phyloP scores from a whole-genome alignment of 768 basidiomycete species.

The Lactarius quietus region DNA sequence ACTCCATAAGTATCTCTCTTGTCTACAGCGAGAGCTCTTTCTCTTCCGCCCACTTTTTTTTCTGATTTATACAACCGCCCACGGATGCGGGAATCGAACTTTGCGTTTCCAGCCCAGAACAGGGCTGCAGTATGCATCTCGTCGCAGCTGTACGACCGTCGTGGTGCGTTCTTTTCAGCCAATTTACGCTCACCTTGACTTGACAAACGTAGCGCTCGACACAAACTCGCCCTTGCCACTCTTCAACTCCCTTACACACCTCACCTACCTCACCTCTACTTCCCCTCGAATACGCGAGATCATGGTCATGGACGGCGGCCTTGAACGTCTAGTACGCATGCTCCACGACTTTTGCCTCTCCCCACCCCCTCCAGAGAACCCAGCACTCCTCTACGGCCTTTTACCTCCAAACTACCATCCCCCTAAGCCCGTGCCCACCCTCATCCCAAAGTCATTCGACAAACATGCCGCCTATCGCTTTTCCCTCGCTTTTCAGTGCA shows the following conservation, averaged over 20 bases:
- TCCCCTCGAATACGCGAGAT: slow-evolving; percentile 98
- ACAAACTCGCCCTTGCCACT: slow-evolving; percentile 61
- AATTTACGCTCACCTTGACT: not conserved
- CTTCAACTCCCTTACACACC: slow-evolving; percentile 93
- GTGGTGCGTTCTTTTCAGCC: slow-evolving; percentile 57
- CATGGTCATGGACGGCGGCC: slow-evolving; percentile 95
- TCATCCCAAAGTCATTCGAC: slow-evolving; percentile 69
- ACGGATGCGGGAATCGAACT: slow-evolving; percentile 90
- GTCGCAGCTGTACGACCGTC: slow-evolving; percentile 88
- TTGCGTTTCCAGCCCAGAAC: slow-evolving; percentile 91
- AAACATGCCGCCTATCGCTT: slow-evolving; percentile 87
- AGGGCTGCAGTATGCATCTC: slow-evolving; percentile 94
- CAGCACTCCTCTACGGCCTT: slow-evolving; percentile 73
- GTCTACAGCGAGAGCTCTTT: not conserved
- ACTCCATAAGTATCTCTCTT: not conserved
- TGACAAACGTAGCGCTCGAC: slow-evolving; percentile 41
- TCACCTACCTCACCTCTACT: slow-evolving; percentile 94
- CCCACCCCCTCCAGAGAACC: slow-evolving; percentile 79
- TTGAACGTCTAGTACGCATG: slow-evolving; percentile 92
- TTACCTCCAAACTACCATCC: slow-evolving; percentile 58
- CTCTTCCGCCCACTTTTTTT: not conserved
- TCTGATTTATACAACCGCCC: not conserved
- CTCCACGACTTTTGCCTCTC: slow-evolving; percentile 83
- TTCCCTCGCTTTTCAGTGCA: slow-evolving; percentile 91
- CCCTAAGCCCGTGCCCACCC: slow-evolving; percentile 52